These are phyloP conservation scores for Barnettozyma californica DNA, from an alignment of 805 yeast genomes.

Conservation along the genomic window DNA sequence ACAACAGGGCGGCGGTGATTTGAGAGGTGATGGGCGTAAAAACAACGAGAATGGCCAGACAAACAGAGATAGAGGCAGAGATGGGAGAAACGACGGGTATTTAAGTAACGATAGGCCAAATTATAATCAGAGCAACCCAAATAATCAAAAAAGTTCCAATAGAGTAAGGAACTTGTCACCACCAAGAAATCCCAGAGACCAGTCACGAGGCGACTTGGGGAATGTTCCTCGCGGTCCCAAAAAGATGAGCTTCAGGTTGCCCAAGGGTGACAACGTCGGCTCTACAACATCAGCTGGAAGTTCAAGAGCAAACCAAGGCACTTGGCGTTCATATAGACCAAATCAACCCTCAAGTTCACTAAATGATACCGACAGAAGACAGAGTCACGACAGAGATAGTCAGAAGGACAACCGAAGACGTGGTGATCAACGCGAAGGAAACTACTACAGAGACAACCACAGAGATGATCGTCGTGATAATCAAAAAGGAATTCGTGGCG, in stretches of 20 bases:
- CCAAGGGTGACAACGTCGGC: conserved; percentile 6
- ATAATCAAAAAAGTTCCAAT: neutral
- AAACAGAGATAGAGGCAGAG: neutral
- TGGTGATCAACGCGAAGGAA: neutral
- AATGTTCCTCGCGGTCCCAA: conserved; percentile 17
- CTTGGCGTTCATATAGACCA: conserved; percentile 8
- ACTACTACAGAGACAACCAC: neutral
- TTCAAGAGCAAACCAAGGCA: conserved; percentile 4
- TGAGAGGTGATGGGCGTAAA: neutral
- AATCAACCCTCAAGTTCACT: neutral
- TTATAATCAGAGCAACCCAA: neutral
- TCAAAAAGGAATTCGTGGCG: neutral
- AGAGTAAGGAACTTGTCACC: conserved; percentile 5
- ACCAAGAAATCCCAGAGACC: neutral
- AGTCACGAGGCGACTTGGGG: conserved; percentile 3
- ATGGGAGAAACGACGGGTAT: neutral
- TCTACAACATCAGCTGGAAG: neutral
- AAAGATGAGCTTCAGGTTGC: conserved; percentile 17
- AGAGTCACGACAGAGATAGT: neutral
- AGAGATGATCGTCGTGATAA: neutral
- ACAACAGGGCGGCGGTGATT: neutral
- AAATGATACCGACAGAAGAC: neutral
- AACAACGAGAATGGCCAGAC: neutral
- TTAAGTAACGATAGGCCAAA: neutral
- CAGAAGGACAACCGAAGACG: neutral